Evolutionary conservation across 2,329 filamentous ascomycete species (phyloP).

Genomic region (Ambrosiella xylebori): DNA sequence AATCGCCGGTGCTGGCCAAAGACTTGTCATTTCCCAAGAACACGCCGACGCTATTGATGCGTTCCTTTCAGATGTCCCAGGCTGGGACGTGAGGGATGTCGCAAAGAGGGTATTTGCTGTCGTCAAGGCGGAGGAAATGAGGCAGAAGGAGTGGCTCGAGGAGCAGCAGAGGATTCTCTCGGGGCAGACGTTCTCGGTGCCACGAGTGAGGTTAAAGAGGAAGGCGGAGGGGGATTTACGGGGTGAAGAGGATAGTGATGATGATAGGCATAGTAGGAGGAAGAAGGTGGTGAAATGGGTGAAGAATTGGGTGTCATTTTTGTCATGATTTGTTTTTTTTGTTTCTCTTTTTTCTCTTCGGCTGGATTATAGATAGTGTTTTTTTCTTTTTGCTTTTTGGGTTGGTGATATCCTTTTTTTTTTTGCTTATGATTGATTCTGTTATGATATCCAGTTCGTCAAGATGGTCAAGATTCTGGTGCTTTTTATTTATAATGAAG

Average conservation of each 20-base stretch:
- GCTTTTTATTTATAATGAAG: too few species aligned
- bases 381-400: background rate
- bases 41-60: slow-evolving; percentile 41
- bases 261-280: background rate
- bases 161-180: slow-evolving; percentile 2
- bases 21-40: slow-evolving; percentile 34
- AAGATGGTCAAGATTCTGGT: too few species aligned
- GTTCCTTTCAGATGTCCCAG: slow-evolving; percentile 29
- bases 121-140: slow-evolving; percentile 11
- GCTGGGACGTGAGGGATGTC: slow-evolving; percentile 32
- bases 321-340: background rate
- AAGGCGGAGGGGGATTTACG: background rate
- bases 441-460: slow-evolving; percentile 23
- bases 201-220: background rate
- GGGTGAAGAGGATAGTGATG: background rate
- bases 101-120: slow-evolving; percentile 33
- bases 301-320: slow-evolving; percentile 5
- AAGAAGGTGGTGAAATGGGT: slow-evolving; percentile 1
- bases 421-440: background rate
- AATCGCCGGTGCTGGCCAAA: slow-evolving; percentile 29
- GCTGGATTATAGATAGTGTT: background rate
- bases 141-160: slow-evolving; percentile 9
- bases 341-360: background rate
- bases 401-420: background rate
- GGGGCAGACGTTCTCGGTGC: background rate